These are phyloP conservation scores for Schizophyllum commune DNA, from an alignment of 1,284 basidiomycete genomes.

Conservation along the genomic window DNA sequence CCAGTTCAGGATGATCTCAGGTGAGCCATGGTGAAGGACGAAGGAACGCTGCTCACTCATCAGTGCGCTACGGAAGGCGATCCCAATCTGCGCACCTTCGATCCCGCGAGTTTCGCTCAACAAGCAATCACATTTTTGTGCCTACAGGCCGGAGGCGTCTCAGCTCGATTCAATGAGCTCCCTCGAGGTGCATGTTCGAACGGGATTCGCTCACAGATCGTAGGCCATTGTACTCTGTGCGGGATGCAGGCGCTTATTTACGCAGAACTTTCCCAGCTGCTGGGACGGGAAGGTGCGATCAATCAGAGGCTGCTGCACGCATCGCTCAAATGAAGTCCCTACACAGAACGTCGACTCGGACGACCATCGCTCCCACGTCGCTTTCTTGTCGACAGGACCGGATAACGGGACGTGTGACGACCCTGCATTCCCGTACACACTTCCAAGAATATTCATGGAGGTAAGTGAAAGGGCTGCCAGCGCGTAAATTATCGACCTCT, in stretches of 20 bases:
- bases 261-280: constrained; percentile 31
- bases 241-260: no score
- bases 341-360: constrained; percentile 36
- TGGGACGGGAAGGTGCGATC: constrained; percentile 28
- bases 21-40: constrained; percentile 6
- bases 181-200: constrained; percentile 23
- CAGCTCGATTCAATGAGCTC: constrained; percentile 16
- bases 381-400: constrained; percentile 33
- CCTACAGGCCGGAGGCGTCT: constrained; percentile 26
- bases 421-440: constrained; percentile 29
- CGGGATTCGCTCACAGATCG: constrained; percentile 35
- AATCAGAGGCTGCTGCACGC: no score
- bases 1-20: constrained; percentile 31
- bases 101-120: constrained; percentile 27
- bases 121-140: constrained; percentile 35
- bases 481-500: not conserved
- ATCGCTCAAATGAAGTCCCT: not conserved
- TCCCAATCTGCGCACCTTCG: constrained; percentile 24
- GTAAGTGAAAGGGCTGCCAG: constrained; percentile 12
- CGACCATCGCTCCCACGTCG: constrained; percentile 48
- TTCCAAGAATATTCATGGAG: constrained; percentile 40
- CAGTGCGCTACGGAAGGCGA: constrained; percentile 16
- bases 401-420: constrained; percentile 37
- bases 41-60: not conserved
- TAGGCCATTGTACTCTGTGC: constrained; percentile 10